Conservation (phyloP, 2,329 filamentous ascomycete genomes). For the Colletotrichum sp. region DNA sequence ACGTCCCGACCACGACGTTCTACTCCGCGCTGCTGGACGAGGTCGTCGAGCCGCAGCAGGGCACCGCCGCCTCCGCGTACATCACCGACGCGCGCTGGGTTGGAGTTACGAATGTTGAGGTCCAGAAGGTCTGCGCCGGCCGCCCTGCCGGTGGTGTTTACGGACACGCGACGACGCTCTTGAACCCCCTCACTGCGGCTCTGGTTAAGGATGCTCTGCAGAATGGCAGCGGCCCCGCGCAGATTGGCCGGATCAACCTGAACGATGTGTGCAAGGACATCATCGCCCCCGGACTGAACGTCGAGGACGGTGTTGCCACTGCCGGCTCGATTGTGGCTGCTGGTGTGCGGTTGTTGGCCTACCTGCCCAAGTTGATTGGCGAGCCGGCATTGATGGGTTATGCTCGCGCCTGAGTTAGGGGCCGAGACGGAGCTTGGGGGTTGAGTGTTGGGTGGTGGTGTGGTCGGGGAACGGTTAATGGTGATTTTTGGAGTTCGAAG, state of each 20-base stretch:
- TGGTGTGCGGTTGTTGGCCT: not conserved
- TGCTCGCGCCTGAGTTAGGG: not conserved
- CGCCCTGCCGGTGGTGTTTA: slow-evolving; percentile 49
- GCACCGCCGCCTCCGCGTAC: slow-evolving; percentile 49
- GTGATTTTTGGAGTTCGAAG: not conserved
- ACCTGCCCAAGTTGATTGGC: slow-evolving; percentile 4
- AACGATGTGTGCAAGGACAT: slow-evolving; percentile 2
- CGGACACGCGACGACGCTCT: slow-evolving; percentile 55
- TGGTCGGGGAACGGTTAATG: not conserved
- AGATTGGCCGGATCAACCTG: not conserved
- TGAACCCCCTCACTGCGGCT: slow-evolving; percentile 31
- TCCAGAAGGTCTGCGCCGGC: slow-evolving; percentile 47
- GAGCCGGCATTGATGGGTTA: slow-evolving; percentile 6
- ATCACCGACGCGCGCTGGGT: slow-evolving; percentile 45
- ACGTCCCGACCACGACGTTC: slow-evolving; percentile 59
- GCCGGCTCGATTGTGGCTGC: not conserved
- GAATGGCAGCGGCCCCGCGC: not conserved
- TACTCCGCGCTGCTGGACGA: slow-evolving; percentile 54
- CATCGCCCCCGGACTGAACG: not conserved
- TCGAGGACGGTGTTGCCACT: slow-evolving; percentile 7
- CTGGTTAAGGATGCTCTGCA: slow-evolving; percentile 40
- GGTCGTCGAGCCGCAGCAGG: slow-evolving; percentile 55
- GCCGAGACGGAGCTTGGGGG: not conserved
- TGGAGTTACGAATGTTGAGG: slow-evolving; percentile 53
- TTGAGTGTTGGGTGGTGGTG: not conserved